Evolutionary conservation across 345 rosid genomes (phyloP).

Genomic region (Noccaea caerulescens): DNA sequence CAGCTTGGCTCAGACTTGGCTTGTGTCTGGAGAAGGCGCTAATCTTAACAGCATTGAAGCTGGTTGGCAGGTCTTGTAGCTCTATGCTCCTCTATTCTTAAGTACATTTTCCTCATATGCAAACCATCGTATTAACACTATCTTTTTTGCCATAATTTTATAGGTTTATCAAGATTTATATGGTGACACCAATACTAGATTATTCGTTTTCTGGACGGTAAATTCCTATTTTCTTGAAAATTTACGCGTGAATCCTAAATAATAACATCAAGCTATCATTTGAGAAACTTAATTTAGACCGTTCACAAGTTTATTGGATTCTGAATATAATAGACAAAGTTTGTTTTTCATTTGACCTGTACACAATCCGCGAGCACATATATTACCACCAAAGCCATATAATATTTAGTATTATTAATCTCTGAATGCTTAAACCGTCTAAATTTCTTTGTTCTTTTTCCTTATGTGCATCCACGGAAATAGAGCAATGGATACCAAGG

Average conservation of each 20-base stretch:
- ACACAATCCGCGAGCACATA: too few species aligned
- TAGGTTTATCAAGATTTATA: slow-evolving; percentile 59
- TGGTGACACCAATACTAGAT: slow-evolving; percentile 57
- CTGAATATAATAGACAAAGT: too few species aligned
- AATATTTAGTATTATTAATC: too few species aligned
- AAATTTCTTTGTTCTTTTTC: too few species aligned
- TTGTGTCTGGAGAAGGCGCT: slow-evolving; percentile 50
- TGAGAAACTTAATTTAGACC: too few species aligned
- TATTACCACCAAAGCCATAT: too few species aligned
- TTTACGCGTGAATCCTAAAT: too few species aligned
- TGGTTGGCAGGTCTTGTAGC: slow-evolving; percentile 56
- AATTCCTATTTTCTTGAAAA: slow-evolving; percentile 21
- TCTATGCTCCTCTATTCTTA: background rate
- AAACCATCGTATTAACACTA: background rate
- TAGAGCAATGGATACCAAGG: background rate
- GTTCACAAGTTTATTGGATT: too few species aligned
- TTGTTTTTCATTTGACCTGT: too few species aligned
- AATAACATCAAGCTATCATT: too few species aligned
- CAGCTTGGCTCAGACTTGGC: slow-evolving; percentile 63
- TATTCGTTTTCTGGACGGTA: slow-evolving; percentile 68
- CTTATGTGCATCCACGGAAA: background rate
- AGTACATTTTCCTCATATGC: background rate
- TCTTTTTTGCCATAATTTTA: slow-evolving; percentile 14
- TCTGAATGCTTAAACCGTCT: too few species aligned
- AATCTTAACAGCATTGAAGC: slow-evolving; percentile 66